Percentiles rank a stretch among this genome's conserved stretches.
phyloP scores from a whole-genome alignment of 163 green algal genomes.

The Prototheca wickerhamii region DNA sequence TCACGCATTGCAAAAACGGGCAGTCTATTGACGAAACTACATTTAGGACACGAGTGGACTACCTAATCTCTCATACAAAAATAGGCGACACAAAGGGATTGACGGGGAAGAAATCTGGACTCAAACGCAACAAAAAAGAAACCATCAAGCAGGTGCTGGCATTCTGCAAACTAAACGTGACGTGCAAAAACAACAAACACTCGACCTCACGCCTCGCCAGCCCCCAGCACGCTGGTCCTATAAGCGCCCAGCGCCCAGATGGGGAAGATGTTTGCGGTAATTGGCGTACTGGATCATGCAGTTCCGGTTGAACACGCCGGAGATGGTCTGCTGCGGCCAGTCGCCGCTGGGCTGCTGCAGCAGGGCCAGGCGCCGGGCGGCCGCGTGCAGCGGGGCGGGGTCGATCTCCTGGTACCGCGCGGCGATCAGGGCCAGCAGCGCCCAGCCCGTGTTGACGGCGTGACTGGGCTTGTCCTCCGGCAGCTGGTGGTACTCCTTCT shows the following conservation, averaged over 20 bases:
- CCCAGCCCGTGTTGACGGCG: constrained; percentile 96
- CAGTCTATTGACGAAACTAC: too few species aligned
- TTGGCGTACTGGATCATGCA: constrained; percentile 99
- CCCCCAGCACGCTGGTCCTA: constrained; percentile 48
- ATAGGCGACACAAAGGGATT: too few species aligned
- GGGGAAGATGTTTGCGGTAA: constrained; percentile 99
- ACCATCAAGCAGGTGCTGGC: too few species aligned
- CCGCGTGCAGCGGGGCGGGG: constrained; percentile 42
- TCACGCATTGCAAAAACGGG: too few species aligned
- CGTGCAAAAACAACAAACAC: too few species aligned
- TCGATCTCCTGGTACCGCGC: constrained; percentile 58
- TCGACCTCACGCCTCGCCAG: too few species aligned
- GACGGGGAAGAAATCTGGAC: too few species aligned
- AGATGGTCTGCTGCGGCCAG: constrained; percentile 96
- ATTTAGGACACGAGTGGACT: too few species aligned
- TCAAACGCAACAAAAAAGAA: too few species aligned
- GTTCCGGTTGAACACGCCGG: constrained; percentile 98
- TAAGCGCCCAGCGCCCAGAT: constrained; percentile 96
- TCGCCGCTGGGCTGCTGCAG: constrained; percentile 16
- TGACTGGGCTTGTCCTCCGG: constrained; percentile 57
- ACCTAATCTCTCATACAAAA: too few species aligned
- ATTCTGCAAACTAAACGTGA: too few species aligned
- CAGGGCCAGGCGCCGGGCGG: constrained; percentile 28
- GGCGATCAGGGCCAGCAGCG: constrained; percentile 80
- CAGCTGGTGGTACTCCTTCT: constrained; percentile 88